phyloP scores from a whole-genome alignment of 129 eudicot genomes.

The Saposhnikovia divaricata region DNA sequence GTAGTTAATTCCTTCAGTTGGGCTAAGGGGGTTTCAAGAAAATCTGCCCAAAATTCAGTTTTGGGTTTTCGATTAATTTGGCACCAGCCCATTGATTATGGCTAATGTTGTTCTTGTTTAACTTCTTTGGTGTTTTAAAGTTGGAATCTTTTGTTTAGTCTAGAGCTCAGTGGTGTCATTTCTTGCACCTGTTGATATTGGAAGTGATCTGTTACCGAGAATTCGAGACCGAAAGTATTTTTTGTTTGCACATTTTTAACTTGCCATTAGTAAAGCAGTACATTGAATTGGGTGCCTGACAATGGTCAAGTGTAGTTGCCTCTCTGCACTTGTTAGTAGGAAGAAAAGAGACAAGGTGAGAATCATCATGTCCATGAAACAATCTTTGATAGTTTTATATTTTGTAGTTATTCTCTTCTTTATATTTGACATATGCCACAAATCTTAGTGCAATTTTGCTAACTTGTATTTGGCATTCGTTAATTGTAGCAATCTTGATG shows the following conservation, averaged over 20 bases:
- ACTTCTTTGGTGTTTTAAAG: constrained; percentile 6
- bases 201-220: background rate
- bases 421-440: background rate
- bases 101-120: constrained; percentile 26
- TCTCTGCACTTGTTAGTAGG: constrained; percentile 19
- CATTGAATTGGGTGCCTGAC: background rate
- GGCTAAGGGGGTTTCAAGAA: constrained; percentile 11
- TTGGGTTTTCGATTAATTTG: constrained; percentile 20
- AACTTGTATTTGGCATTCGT: background rate
- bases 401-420: constrained; percentile 2
- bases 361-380: constrained; percentile 2
- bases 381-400: background rate
- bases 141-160: background rate
- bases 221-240: background rate
- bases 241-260: background rate
- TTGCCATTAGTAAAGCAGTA: background rate
- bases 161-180: background rate
- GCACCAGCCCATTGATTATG: constrained; percentile 43
- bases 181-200: background rate
- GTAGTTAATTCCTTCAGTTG: constrained; percentile 10
- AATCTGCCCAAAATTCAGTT: constrained; percentile 1
- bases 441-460: constrained; percentile 3
- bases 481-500: background rate
- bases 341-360: constrained; percentile 37
- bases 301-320: constrained; percentile 32